These are phyloP conservation scores for Bauhinia variegata DNA, from an alignment of 306 rosid genomes.

Conservation along the genomic window DNA sequence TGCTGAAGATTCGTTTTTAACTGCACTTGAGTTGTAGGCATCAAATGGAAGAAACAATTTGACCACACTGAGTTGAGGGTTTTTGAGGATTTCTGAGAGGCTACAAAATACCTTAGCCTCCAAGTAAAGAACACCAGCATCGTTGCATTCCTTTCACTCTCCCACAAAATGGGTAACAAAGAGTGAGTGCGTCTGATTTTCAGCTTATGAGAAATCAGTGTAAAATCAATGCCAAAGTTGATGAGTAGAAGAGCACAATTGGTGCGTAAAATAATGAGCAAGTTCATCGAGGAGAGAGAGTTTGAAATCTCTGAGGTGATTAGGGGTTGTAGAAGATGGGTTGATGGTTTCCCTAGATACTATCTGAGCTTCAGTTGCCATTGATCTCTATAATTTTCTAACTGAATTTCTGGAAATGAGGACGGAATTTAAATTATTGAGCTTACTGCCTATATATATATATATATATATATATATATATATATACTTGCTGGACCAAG, in stretches of 20 bases:
- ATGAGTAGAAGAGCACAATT: neutral
- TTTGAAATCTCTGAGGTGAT: neutral
- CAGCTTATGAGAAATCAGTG: neutral
- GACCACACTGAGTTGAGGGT: neutral
- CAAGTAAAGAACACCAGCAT: neutral
- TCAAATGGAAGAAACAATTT: slow-evolving; percentile 22
- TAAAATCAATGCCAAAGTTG: neutral
- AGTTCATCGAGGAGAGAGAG: slow-evolving; percentile 4
- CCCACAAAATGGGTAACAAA: slow-evolving; percentile 7
- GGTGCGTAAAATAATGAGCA: neutral
- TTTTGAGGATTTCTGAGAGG: slow-evolving; percentile 5
- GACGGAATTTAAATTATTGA: too few relatives aligned
- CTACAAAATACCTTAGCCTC: neutral
- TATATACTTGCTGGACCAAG: too few relatives aligned
- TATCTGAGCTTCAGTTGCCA: neutral
- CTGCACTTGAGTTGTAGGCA: neutral
- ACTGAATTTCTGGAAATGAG: too few relatives aligned
- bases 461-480: too few relatives aligned
- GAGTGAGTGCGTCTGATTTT: slow-evolving; percentile 2
- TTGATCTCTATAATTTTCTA: too few relatives aligned
- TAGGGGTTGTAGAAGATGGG: slow-evolving; percentile 12
- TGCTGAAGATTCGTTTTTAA: neutral
- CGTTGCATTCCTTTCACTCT: slow-evolving; percentile 5
- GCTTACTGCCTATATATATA: too few relatives aligned
- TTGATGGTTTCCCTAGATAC: neutral